Evolutionary conservation across 2,329 filamentous ascomycete genomes (phyloP), one percentile per base, ranked within the genome.

Genomic region (Elsinoe ampelina): DNA sequence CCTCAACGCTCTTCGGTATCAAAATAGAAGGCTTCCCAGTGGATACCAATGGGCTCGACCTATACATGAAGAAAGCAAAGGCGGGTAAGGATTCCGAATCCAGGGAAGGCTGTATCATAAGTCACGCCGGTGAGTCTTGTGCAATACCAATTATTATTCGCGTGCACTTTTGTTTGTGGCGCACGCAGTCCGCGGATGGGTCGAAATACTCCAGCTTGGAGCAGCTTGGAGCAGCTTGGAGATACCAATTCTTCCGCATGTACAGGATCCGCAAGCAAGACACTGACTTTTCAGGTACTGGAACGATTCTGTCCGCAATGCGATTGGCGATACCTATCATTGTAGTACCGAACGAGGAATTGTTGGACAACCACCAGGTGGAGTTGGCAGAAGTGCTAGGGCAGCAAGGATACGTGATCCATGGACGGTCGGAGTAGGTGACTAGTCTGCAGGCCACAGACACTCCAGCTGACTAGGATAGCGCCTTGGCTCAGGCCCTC

Each of bases 311-410:
- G 0, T 89, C 91, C 68, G 89, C 85, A 0, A 80, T 95, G 60
- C 82, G 87, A 42, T 75, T 87, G 54, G 80, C 82, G 12, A 75
- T 90, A 0, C 85, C 88, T 2, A 75, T 97, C n/a, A 80, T 98
- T 51, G 89, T 95, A 0, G 90, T 98, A 2, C 87, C 92, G 2
- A 98, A 98, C 69, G 79, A 83, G 1, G 76, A 77, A 5, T 79
- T 98, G 0, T 79, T 95, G 64, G 84, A 95, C 66, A 92, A 98
- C 65, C 93, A 98, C 68, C 93, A 98, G 71, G 80, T 83, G 17
- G 89, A 97, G 69, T 80, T 98, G 56, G 92, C 92, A 0, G 77
- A 83, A 51, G 84, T 88, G 62, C 79, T 97, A 57, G 81, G 86
- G 32, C 73, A 77, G 20, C 81, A 89, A 62, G 85, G 86, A 20